A percentile compares a stretch with the other conserved stretches of the same genome.
These are phyloP conservation scores for Phoma herbarum DNA, from an alignment of 2,329 filamentous ascomycete species.

Conservation along the genomic window DNA sequence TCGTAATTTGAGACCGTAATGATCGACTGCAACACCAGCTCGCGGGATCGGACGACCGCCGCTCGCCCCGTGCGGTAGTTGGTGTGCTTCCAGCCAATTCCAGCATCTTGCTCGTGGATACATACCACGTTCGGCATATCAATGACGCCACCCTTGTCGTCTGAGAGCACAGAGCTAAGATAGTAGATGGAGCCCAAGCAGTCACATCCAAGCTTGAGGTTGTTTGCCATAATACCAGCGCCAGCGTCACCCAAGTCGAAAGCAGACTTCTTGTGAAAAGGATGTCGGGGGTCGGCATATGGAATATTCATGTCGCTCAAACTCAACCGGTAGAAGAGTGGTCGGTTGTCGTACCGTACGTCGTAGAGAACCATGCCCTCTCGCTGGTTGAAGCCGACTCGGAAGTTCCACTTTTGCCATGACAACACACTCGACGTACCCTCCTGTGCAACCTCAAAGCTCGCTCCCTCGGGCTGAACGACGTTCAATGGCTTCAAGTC, in stretches of 20 bases:
- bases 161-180: conserved; percentile 65
- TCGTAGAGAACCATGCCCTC: conserved; percentile 76
- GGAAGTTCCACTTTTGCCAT: conserved; percentile 77
- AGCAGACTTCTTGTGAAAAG: conserved; percentile 74
- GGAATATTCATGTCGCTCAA: conserved; percentile 73
- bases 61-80: conserved; percentile 73
- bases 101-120: conserved; percentile 75
- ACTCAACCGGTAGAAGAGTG: conserved; percentile 71
- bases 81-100: conserved; percentile 76
- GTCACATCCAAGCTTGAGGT: conserved; percentile 74
- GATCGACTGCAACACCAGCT: conserved; percentile 74
- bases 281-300: conserved; percentile 70
- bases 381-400: conserved; percentile 73
- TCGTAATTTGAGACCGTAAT: conserved; percentile 78
- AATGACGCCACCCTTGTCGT: conserved; percentile 67
- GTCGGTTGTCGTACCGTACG: conserved; percentile 69
- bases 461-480: conserved; percentile 70
- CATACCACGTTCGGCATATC: conserved; percentile 73
- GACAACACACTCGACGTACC: conserved; percentile 64
- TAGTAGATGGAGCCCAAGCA: conserved; percentile 76
- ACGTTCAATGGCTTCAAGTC: conserved; percentile 72
- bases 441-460: conserved; percentile 63
- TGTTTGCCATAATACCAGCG: conserved; percentile 73
- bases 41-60: conserved; percentile 69
- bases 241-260: conserved; percentile 75